Percentiles rank a stretch among this genome's conserved stretches.
These are phyloP conservation scores for Meyerozyma sp. DNA, from an alignment of 1,139 yeast species.

Conservation along the genomic window DNA sequence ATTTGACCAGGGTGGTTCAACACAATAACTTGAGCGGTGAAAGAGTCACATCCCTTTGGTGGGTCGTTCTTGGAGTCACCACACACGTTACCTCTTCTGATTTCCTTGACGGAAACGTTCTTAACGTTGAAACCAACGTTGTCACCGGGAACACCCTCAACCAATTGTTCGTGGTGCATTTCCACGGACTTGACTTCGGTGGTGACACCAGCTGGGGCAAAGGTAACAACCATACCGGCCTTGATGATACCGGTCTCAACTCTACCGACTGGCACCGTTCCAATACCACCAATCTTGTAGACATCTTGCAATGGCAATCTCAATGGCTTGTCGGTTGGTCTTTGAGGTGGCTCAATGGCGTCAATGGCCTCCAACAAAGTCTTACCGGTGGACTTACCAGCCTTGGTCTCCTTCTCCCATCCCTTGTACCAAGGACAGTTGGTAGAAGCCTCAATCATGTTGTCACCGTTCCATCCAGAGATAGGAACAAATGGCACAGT, in stretches of 20 bases:
- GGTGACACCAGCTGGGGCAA: conserved; percentile 90
- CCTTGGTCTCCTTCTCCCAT: conserved; percentile 82
- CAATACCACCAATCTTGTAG: conserved; percentile 91
- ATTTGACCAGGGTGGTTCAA: conserved; percentile 94
- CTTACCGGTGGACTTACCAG: conserved; percentile 75
- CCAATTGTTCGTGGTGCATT: conserved; percentile 89
- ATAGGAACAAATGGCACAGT: conserved; percentile 88
- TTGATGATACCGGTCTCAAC: conserved; percentile 89
- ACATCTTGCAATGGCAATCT: conserved; percentile 91
- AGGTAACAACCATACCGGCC: conserved; percentile 88
- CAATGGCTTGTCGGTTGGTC: conserved; percentile 88
- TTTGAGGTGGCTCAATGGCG: conserved; percentile 77
- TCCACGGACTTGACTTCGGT: conserved; percentile 92
- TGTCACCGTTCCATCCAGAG: conserved; percentile 94
- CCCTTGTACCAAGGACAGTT: conserved; percentile 94
- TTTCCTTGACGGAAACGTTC: conserved; percentile 12
- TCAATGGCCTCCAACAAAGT: conserved; percentile 85
- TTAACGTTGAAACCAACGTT: conserved; percentile 46
- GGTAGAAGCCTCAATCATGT: conserved; percentile 79
- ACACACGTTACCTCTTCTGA: conserved; percentile 93
- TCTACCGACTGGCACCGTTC: conserved; percentile 93
- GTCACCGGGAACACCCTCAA: conserved; percentile 90
- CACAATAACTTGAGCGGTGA: conserved; percentile 87
- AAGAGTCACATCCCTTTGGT: conserved; percentile 76
- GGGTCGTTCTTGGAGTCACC: conserved; percentile 97